A percentile compares a stretch with the other conserved stretches of the same genome.
Conservation (phyloP, 2,329 filamentous ascomycete species). For the Hortaea werneckii region DNA sequence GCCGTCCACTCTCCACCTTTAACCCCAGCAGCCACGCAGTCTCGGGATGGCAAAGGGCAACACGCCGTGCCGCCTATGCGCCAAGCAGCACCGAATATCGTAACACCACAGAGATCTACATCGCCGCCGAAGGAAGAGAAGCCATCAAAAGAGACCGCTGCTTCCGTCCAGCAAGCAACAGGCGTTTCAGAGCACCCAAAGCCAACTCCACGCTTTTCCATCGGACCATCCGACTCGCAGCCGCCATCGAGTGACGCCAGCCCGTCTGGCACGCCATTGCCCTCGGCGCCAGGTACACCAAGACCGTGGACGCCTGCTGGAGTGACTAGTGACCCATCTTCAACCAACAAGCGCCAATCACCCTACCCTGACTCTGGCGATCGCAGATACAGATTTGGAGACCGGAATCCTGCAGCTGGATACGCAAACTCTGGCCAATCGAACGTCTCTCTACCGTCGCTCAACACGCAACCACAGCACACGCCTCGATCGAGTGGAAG, state of each 20-base stretch:
- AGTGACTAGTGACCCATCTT: constrained; percentile 58
- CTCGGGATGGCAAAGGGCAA: constrained; percentile 39
- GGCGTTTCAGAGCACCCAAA: constrained; percentile 36
- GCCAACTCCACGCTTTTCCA: constrained; percentile 43
- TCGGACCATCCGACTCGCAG: constrained; percentile 47
- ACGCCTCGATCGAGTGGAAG: background rate
- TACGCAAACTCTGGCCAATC: constrained; percentile 30
- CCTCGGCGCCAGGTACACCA: constrained; percentile 44
- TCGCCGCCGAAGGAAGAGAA: constrained; percentile 29
- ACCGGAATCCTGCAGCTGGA: constrained; percentile 56
- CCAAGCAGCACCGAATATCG: constrained; percentile 39
- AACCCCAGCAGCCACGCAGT: constrained; percentile 69
- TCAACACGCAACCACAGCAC: constrained; percentile 25
- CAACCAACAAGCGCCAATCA: constrained; percentile 66
- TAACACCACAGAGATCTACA: constrained; percentile 51
- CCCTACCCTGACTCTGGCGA: constrained; percentile 38
- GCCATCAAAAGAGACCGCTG: constrained; percentile 27
- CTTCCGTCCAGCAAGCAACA: constrained; percentile 19
- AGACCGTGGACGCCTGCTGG: constrained; percentile 46
- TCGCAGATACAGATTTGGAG: constrained; percentile 72
- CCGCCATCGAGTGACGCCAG: constrained; percentile 48
- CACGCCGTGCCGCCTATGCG: constrained; percentile 19
- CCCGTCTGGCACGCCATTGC: constrained; percentile 49
- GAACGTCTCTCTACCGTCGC: constrained; percentile 7
- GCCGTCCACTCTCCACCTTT: constrained; percentile 80